phyloP scores from a whole-genome alignment of 345 rosid species.

The Heritiera fomes region DNA sequence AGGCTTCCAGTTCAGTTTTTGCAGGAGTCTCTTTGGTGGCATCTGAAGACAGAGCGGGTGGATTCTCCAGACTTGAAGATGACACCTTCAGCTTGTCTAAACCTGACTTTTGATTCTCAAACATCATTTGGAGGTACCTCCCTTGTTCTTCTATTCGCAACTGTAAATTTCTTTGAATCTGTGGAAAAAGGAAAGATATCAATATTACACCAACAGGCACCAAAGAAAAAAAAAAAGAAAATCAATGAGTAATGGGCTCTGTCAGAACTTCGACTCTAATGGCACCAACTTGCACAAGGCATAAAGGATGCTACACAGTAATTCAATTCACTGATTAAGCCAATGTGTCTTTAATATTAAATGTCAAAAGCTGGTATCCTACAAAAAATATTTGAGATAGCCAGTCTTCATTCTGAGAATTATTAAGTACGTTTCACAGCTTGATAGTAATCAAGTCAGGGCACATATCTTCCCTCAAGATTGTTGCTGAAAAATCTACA shows the following conservation, averaged over 20 bases:
- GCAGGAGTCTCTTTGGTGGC: slow-evolving; percentile 34
- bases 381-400: not conserved
- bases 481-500: not conserved
- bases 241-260: not conserved
- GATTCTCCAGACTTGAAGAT: slow-evolving; percentile 50
- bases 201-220: not conserved
- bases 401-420: not conserved
- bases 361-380: not conserved
- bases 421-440: not conserved
- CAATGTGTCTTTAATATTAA: not conserved
- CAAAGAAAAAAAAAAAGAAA: not conserved
- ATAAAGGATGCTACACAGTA: not conserved
- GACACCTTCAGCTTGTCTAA: slow-evolving; percentile 56
- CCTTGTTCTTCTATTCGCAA: slow-evolving; percentile 97
- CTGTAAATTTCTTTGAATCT: slow-evolving; percentile 94
- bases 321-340: not conserved
- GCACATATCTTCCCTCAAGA: not conserved
- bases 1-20: slow-evolving; percentile 37
- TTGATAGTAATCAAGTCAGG: not conserved
- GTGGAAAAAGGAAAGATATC: slow-evolving; percentile 16
- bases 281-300: not conserved
- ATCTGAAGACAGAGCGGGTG: slow-evolving; percentile 28
- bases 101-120: slow-evolving; percentile 85
- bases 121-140: slow-evolving; percentile 90
- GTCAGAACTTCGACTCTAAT: not conserved